Evolutionary conservation across 192 early-diverging fungal genomes (phyloP).

Genomic region (Podila epicladia): DNA sequence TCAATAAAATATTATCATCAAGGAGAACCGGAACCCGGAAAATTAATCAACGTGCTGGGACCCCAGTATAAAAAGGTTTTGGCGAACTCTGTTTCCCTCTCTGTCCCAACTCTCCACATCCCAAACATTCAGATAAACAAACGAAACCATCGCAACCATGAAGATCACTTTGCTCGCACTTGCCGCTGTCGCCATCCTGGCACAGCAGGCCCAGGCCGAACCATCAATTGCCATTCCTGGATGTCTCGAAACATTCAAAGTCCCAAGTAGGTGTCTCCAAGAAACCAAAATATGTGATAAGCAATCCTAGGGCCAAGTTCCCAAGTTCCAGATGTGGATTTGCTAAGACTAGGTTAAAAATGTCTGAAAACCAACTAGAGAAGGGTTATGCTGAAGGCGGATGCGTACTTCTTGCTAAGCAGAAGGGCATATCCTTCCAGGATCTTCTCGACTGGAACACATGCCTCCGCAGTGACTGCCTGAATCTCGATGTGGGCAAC

Average conservation of each 20-base stretch:
- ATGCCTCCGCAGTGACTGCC: conserved; percentile 9
- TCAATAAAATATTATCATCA: too few species aligned
- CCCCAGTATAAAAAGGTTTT: too few species aligned
- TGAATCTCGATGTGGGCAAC: conserved; percentile 5
- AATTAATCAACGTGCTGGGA: too few species aligned
- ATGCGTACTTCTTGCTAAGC: neutral
- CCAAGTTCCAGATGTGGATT: too few species aligned
- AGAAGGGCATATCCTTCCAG: conserved; percentile 1
- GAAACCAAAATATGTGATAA: too few species aligned
- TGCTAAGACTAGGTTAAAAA: too few species aligned
- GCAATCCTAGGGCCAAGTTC: too few species aligned
- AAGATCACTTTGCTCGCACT: neutral
- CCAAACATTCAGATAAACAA: neutral
- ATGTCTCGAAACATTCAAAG: neutral
- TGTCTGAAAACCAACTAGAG: neutral
- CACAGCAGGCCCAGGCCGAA: neutral
- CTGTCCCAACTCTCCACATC: too few species aligned
- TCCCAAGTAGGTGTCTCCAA: neutral
- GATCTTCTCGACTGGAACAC: conserved; percentile 7
- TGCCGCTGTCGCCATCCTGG: neutral
- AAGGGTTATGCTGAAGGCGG: neutral
- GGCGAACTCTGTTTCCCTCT: too few species aligned
- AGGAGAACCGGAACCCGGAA: too few species aligned
- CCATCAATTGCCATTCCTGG: neutral
- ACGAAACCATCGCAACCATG: neutral